Evolutionary conservation across 371 early-diverging fungal species (phyloP), one percentile per base, ranked within the genome.

Genomic region (Mucor velutinosus): DNA sequence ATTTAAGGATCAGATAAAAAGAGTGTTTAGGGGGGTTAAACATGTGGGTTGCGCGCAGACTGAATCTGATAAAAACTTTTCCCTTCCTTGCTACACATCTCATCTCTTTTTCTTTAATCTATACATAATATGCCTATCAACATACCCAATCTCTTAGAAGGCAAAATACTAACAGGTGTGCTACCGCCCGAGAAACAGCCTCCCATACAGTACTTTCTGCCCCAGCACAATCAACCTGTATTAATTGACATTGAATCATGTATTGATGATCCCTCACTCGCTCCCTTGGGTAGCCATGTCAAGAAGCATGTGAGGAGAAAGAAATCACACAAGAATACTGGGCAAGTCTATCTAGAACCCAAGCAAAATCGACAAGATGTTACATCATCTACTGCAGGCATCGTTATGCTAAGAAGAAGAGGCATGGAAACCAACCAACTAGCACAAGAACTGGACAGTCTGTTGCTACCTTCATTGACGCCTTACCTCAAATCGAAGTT

Each of bases 241-340:
- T 60, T 85, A 23, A 63, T 81, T 56, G 88, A 88, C 73, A 88
- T 88, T 70, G 88, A 88, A 45, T 74, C 86, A 8, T 88, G 88
- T 70, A 85, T 87, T 56, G 88, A 87, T 64, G 72, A 86, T 62
- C 88, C 88, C 1, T 61, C 73, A 32, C 74, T 87, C n/a, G 87
- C 87, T 8, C 87, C 87, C 10, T 66, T 87, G 7, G 87, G 87
- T 6, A 70, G 69, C 25, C 87, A 87, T 66, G 82, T 87, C 7
- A 61, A 57, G 66, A 64, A 33, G 7, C 23, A 6, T 29, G 25
- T 11, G 23, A 57, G 5, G 27, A 59, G 25, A 45, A 14, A 35
- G 17, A 66, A 60, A 66, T 53, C 21, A 37, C 58, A 41, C n/a
- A 58, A 47, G 43, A 60, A 66, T 7, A 61, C 65, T 67, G 65